Conservation (phyloP, 2,329 filamentous ascomycete genomes). For the Grosmannia penicillata region DNA sequence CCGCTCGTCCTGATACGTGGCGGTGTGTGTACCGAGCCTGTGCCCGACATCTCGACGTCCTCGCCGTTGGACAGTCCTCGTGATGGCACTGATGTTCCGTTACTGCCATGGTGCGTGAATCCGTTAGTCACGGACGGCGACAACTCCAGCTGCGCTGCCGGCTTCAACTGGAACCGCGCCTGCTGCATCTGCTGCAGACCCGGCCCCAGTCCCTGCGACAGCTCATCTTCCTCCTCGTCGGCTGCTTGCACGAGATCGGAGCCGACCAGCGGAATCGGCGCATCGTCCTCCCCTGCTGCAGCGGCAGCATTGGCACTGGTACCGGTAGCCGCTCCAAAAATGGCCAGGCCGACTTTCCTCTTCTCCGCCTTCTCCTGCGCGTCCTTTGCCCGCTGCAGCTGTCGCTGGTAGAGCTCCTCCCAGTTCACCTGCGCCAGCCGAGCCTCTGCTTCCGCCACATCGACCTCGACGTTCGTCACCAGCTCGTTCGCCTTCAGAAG, state of each 20-base stretch:
- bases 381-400: constrained; percentile 48
- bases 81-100: constrained; percentile 38
- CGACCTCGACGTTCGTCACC: constrained; percentile 83
- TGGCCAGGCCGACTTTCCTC: constrained; percentile 43
- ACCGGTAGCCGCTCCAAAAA: constrained; percentile 20
- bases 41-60: constrained; percentile 49
- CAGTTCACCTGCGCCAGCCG: constrained; percentile 51
- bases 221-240: background rate
- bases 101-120: constrained; percentile 26
- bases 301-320: background rate
- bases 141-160: background rate
- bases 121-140: constrained; percentile 29
- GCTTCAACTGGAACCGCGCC: constrained; percentile 38
- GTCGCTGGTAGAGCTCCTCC: constrained; percentile 64
- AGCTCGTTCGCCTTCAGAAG: constrained; percentile 84
- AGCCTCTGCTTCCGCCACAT: constrained; percentile 60
- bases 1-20: constrained; percentile 30
- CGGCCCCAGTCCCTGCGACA: constrained; percentile 23
- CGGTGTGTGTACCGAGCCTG: constrained; percentile 26
- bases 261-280: background rate
- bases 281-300: constrained; percentile 1
- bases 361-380: constrained; percentile 47
- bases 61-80: constrained; percentile 25
- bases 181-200: constrained; percentile 8
- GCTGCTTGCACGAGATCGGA: constrained; percentile 5